A percentile compares a stretch with the other conserved stretches of the same genome.
Evolutionary conservation across 2,329 filamentous ascomycete species (phyloP).

Genomic region (Arthrobotrys entomopaga): DNA sequence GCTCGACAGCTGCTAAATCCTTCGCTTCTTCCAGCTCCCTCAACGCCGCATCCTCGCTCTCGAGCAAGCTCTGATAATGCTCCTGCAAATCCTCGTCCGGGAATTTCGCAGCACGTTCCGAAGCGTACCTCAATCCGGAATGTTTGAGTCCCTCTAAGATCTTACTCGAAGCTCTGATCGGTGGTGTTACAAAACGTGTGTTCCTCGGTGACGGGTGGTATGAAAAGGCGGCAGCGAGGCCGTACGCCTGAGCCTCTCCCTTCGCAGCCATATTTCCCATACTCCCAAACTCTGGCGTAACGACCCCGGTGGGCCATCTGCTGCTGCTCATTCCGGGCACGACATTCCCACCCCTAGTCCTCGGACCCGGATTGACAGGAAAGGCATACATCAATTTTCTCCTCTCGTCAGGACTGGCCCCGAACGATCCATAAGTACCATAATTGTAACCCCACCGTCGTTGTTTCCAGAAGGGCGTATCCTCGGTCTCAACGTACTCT

Average conservation of each 20-base stretch:
- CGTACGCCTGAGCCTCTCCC: conserved; percentile 26
- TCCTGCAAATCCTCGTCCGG: conserved; percentile 53
- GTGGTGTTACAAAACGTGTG: conserved; percentile 47
- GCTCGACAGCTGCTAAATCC: conserved; percentile 37
- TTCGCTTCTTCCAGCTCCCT: conserved; percentile 45
- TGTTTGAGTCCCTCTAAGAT: conserved; percentile 48
- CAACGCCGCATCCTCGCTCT: conserved; percentile 41
- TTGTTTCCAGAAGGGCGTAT: conserved; percentile 53
- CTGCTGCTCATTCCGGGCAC: conserved; percentile 47
- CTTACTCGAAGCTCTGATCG: conserved; percentile 52
- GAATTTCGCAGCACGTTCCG: conserved; percentile 33
- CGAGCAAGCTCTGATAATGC: conserved; percentile 44
- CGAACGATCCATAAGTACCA: conserved; percentile 41
- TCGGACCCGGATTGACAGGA: conserved; percentile 15
- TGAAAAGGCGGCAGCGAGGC: conserved; percentile 48
- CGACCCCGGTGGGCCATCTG: conserved; percentile 38
- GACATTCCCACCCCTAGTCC: conserved; percentile 44
- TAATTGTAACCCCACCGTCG: conserved; percentile 49
- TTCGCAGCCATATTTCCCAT: conserved; percentile 28
- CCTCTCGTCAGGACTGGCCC: conserved; percentile 37
- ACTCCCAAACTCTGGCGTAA: conserved; percentile 49
- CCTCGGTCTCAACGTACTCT: conserved; percentile 48
- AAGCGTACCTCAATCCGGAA: conserved; percentile 31
- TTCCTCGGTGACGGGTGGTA: conserved; percentile 51
- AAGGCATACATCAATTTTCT: conserved; percentile 45